Percentiles rank a stretch among this genome's conserved stretches.
Conservation (phyloP, 352 stramenopile species). For the Hyphochytrium catenoides region DNA sequence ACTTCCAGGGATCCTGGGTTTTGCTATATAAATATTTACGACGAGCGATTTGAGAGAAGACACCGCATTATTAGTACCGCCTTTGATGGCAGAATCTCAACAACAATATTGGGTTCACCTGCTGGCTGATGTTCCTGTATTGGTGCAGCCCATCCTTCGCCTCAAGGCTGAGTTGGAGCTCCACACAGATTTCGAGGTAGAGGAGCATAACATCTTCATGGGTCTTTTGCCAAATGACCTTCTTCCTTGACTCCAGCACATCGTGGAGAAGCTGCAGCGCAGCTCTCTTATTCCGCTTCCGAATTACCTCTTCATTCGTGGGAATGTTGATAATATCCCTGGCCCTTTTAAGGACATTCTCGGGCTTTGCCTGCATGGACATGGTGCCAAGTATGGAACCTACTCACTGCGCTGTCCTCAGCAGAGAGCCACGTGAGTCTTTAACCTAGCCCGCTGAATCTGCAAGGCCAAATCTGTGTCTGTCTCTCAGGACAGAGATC, state of each 20-base stretch:
- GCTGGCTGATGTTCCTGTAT: constrained; percentile 71
- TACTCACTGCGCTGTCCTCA: no score
- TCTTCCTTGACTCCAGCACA: constrained; percentile 77
- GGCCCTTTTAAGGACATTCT: constrained; percentile 69
- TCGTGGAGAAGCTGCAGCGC: constrained; percentile 73
- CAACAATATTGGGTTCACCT: no score
- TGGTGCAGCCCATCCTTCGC: constrained; percentile 96
- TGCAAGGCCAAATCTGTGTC: no score
- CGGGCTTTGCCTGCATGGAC: constrained; percentile 56
- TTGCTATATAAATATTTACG: constrained; percentile 60
- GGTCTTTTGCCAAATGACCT: constrained; percentile 85
- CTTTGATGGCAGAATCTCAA: no score
- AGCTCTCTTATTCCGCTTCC: constrained; percentile 47
- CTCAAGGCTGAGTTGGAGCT: constrained; percentile 71
- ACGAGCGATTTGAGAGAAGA: no score
- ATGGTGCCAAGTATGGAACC: no score
- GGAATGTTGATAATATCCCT: constrained; percentile 55
- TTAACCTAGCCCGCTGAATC: no score
- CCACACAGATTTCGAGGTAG: constrained; percentile 89
- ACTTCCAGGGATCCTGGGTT: constrained; percentile 83
- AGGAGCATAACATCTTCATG: constrained; percentile 91
- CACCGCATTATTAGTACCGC: no score
- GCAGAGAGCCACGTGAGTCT: no score
- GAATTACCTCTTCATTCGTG: constrained; percentile 30
- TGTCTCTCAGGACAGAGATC: no score